phyloP scores from a whole-genome alignment of 225 moss, liverwort and hornwort species.

The Asterella californica region DNA sequence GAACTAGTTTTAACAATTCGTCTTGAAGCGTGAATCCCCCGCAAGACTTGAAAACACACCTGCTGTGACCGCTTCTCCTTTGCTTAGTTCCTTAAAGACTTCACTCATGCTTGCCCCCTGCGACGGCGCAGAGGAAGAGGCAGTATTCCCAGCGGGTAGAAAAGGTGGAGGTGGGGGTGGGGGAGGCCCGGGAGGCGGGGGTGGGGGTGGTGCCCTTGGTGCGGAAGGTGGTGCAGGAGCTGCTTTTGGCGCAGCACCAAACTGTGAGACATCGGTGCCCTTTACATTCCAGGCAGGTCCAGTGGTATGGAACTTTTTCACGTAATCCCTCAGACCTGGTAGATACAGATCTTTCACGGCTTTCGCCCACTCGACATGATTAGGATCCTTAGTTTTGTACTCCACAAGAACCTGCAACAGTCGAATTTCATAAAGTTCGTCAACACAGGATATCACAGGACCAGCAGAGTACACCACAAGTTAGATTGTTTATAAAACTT shows the following conservation, averaged over 20 bases:
- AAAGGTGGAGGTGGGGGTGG: conserved; percentile 50
- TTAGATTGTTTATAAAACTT: not conserved
- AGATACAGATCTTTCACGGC: conserved; percentile 80
- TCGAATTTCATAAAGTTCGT: not conserved
- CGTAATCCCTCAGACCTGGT: conserved; percentile 81
- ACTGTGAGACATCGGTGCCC: conserved; percentile 69
- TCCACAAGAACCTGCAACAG: conserved; percentile 84
- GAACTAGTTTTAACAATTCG: not conserved
- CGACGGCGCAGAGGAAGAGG: conserved; percentile 30
- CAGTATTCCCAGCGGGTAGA: conserved; percentile 38
- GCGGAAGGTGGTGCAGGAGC: conserved; percentile 43
- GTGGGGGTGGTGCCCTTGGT: conserved; percentile 54
- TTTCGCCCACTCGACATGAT: conserved; percentile 92
- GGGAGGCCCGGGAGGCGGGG: conserved; percentile 52
- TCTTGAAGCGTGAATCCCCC: not conserved
- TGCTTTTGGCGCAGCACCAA: conserved; percentile 50
- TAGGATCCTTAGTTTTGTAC: conserved; percentile 69
- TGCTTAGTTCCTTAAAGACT: conserved; percentile 83
- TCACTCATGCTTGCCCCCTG: conserved; percentile 73
- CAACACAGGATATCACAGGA: not conserved
- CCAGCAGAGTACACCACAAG: not conserved
- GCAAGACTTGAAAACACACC: conserved; percentile 24
- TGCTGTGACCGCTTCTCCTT: conserved; percentile 77
- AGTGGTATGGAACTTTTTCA: conserved; percentile 69
- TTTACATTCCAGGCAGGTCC: conserved; percentile 89